A percentile compares a stretch with the other conserved stretches of the same genome.
phyloP scores from a whole-genome alignment of 495 filamentous ascomycete species.

The Penicillium silybi region DNA sequence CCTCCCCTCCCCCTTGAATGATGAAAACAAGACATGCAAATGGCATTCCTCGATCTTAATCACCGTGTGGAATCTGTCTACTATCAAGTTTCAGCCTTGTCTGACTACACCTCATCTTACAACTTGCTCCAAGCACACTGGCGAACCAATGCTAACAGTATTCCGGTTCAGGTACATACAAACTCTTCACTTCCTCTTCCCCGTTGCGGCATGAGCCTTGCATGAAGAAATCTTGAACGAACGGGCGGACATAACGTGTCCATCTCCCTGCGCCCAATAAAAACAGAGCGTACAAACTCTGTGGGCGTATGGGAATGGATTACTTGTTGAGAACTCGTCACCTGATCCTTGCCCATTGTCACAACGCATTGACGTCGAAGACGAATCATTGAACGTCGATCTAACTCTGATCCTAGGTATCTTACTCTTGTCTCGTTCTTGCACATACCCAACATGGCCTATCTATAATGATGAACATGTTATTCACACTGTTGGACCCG shows the following conservation, averaged over 20 bases:
- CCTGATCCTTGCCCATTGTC: constrained; percentile 59
- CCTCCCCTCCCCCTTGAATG: constrained; percentile 46
- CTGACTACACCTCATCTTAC: constrained; percentile 55
- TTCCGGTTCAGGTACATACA: constrained; percentile 52
- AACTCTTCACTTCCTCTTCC: constrained; percentile 12
- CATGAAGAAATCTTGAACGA: constrained; percentile 95
- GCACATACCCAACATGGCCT: constrained; percentile 33
- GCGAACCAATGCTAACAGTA: constrained; percentile 40
- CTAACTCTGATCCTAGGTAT: constrained; percentile 32
- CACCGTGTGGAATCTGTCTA: constrained; percentile 78
- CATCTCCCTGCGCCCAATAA: constrained; percentile 56
- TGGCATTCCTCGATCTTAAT: constrained; percentile 96
- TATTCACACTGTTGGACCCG: constrained; percentile 99
- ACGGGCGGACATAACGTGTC: constrained; percentile 96
- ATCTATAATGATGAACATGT: constrained; percentile 64
- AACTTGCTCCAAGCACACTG: constrained; percentile 19
- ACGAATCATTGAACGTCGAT: constrained; percentile 7
- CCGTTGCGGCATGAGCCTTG: constrained; percentile 25
- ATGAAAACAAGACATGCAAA: constrained; percentile 84
- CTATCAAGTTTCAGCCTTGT: constrained; percentile 97
- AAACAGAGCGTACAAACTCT: constrained; percentile 86
- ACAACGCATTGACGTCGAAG: constrained; percentile 4
- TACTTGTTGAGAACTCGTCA: constrained; percentile 98
- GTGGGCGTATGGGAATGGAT: constrained; percentile 61
- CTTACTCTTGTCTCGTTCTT: constrained; percentile 9